Conservation (phyloP, 768 basidiomycete species). For the Pleurotus platypus region DNA sequence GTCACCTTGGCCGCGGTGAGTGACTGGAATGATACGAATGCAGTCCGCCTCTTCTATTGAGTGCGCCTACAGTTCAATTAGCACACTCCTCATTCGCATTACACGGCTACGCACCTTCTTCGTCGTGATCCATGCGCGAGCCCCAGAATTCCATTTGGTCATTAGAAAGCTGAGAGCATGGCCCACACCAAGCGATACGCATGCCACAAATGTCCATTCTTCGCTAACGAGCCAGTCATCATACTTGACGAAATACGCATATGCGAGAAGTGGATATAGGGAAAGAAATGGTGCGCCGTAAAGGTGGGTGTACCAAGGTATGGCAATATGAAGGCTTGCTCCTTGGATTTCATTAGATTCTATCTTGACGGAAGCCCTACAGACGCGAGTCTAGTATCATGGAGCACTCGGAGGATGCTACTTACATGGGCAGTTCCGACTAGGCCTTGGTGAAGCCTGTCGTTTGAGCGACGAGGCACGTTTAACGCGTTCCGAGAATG, state of each 20-base stretch:
- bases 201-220: constrained; percentile 97
- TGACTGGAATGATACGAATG: constrained; percentile 75
- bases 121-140: constrained; percentile 79
- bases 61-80: constrained; percentile 39
- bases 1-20: constrained; percentile 85
- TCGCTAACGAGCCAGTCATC: constrained; percentile 89
- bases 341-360: constrained; percentile 64
- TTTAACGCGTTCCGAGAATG: too few relatives aligned
- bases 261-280: constrained; percentile 79
- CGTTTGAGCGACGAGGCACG: too few relatives aligned
- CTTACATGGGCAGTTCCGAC: too few relatives aligned
- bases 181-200: constrained; percentile 75
- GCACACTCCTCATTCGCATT: not conserved
- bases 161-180: constrained; percentile 92
- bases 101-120: constrained; percentile 44
- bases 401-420: too few relatives aligned
- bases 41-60: constrained; percentile 73
- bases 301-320: constrained; percentile 68
- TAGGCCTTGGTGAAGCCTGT: too few relatives aligned
- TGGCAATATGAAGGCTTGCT: constrained; percentile 61
- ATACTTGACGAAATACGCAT: constrained; percentile 90
- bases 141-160: constrained; percentile 84
- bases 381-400: not conserved
- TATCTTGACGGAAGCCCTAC: constrained; percentile 48
- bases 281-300: constrained; percentile 78